phyloP scores from a whole-genome alignment of 768 basidiomycete species.

The Clathrus columnatus region DNA sequence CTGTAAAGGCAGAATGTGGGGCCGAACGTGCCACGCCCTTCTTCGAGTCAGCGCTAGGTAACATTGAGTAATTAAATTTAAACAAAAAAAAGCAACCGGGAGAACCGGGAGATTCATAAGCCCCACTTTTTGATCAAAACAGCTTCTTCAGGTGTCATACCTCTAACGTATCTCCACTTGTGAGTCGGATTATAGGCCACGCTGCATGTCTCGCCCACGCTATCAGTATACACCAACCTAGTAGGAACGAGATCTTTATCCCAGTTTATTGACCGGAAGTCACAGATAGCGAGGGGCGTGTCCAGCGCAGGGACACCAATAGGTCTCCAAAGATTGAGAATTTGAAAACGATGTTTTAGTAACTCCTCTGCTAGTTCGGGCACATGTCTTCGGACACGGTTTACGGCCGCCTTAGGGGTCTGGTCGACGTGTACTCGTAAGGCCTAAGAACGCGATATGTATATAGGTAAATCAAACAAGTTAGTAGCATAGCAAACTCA shows the following conservation, averaged over 20 bases:
- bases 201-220: conserved; percentile 35
- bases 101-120: background rate
- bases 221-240: conserved; percentile 32
- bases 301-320: conserved; percentile 37
- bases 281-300: conserved; percentile 41
- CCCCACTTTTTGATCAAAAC: conserved; percentile 41
- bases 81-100: background rate
- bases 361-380: conserved; percentile 31
- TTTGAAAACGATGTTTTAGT: conserved; percentile 39
- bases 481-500: background rate
- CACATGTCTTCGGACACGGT: conserved; percentile 36
- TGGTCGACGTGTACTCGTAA: conserved; percentile 38
- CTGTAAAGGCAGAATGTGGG: background rate
- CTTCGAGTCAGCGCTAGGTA: background rate
- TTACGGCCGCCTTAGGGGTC: conserved; percentile 30
- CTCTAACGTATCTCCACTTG: conserved; percentile 38
- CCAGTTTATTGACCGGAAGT: conserved; percentile 34
- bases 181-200: conserved; percentile 32
- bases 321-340: conserved; percentile 49
- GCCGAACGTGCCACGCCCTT: background rate
- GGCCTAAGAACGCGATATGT: conserved; percentile 11
- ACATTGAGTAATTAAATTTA: too few relatives aligned
- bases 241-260: conserved; percentile 30
- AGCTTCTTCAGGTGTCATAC: conserved; percentile 36
- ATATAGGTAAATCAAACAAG: background rate